Base-by-base conservation (phyloP, 106 monocot genomes). In the Alisma plantagoaquatica region DNA sequence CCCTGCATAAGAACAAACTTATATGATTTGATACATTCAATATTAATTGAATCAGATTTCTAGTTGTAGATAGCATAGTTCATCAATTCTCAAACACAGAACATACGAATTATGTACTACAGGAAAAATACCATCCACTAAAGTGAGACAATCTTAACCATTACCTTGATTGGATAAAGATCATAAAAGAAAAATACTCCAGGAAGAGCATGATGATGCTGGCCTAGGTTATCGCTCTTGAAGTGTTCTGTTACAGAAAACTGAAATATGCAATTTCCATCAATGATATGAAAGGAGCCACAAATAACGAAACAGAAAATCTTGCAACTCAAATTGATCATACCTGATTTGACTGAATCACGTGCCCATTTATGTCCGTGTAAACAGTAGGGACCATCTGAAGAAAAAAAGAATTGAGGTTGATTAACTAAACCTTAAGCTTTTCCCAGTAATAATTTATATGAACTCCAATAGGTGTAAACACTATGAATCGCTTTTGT, bases 211-310 rank as follows among this genome's bases (percentile, higher is more conserved):
- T n/a, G n/a, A n/a, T 79, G 84, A 23, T 68, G 60, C 6, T 63
- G 70, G 56, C 78, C 76, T 67, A 50, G 41, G 28, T 72, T 68
- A 72, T 79, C 96, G 73, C 49, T 46, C 77, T 56, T 81, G 48
- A 89, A 84, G 69, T 96, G 84, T 65, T 96, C 96, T 10, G 96
- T 96, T 19, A 89, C 96, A 51, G 96, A 96, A 67, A 89, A 96
- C 96, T 96, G 72, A 23, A 61, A 0, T 43, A 57, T 47, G 15
- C 45, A 49, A 57, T 5, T 48, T 26, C 20, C 32, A 7, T n/a
- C n/a, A n/a, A n/a, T 41, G 16, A 25, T 26, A 2, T 11, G 6
- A 0, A 10, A 43, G 22, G n/a, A 26, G 21, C 32, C 23, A 53
- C 11, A 53, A 43, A 21, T 0, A 49, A 49, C 0, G 35, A 43